Conservation (phyloP, 306 rosid species). For the Hylodesmum podocarpum region DNA sequence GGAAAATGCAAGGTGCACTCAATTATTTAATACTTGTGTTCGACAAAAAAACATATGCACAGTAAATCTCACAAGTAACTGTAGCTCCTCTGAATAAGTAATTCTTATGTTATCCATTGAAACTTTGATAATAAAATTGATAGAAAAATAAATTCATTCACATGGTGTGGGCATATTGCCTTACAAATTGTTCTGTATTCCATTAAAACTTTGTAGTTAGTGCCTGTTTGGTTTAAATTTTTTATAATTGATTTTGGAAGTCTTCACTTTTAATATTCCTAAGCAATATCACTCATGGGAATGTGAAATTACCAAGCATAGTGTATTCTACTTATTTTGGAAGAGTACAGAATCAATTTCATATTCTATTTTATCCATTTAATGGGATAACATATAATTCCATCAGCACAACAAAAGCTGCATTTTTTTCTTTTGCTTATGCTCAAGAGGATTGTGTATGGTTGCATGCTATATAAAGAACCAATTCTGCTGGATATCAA, state of each 20-base stretch:
- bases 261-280: background rate
- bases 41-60: background rate
- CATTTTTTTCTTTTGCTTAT: background rate
- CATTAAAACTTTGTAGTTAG: background rate
- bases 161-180: constrained; percentile 1
- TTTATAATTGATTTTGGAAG: constrained; percentile 1
- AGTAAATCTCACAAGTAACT: background rate
- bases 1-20: constrained; percentile 1
- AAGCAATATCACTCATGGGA: background rate
- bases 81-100: constrained; percentile 1
- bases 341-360: background rate
- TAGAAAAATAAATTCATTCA: background rate
- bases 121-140: background rate
- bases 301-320: background rate
- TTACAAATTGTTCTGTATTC: constrained; percentile 9
- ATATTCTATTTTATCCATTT: background rate
- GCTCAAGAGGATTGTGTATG: background rate
- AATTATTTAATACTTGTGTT: background rate
- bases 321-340: background rate
- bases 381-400: background rate
- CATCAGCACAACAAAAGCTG: constrained; percentile 14
- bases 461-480: constrained; percentile 16
- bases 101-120: background rate
- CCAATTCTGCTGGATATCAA: constrained; percentile 4
- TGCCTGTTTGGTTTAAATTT: background rate